Conservation (phyloP, 345 rosid genomes). For the Eutrema yunnanense region DNA sequence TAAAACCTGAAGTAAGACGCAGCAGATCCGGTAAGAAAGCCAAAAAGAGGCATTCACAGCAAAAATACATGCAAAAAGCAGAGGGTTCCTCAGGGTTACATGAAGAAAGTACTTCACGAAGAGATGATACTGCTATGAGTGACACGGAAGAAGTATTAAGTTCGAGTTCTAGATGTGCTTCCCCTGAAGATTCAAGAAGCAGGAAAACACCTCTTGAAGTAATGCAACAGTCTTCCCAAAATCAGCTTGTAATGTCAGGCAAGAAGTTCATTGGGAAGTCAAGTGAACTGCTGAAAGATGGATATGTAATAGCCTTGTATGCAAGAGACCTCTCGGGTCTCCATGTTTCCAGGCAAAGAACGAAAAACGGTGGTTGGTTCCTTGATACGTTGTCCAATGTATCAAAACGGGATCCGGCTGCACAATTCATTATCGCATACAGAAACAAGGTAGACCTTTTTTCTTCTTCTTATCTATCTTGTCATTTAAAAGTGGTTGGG, state of each 20-base stretch:
- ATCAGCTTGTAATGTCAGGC: slow-evolving; percentile 44
- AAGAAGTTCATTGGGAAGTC: slow-evolving; percentile 52
- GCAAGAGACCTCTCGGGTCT: slow-evolving; percentile 66
- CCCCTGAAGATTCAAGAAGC: slow-evolving; percentile 74
- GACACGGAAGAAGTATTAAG: slow-evolving; percentile 78
- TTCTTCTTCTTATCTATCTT: not conserved
- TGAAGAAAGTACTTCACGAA: slow-evolving; percentile 65
- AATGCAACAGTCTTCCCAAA: slow-evolving; percentile 46
- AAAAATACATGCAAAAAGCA: slow-evolving; percentile 50
- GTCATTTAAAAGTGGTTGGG: not conserved
- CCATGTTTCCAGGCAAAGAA: slow-evolving; percentile 90
- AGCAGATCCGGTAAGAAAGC: slow-evolving; percentile 93
- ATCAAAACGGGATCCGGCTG: slow-evolving; percentile 94
- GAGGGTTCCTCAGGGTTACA: slow-evolving; percentile 56
- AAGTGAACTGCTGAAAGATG: slow-evolving; percentile 72
- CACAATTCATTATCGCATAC: slow-evolving; percentile 86
- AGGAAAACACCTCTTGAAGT: slow-evolving; percentile 77
- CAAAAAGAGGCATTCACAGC: slow-evolving; percentile 85
- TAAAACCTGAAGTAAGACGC: slow-evolving; percentile 58
- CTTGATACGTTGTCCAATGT: slow-evolving; percentile 82
- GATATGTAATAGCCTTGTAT: slow-evolving; percentile 78
- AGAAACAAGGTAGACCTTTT: slow-evolving; percentile 67
- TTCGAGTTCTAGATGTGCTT: slow-evolving; percentile 77
- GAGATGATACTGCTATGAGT: slow-evolving; percentile 83
- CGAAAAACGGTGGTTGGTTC: slow-evolving; percentile 98